Base-by-base conservation (phyloP, 2,329 filamentous ascomycete genomes). In the Fusarium sp. region DNA sequence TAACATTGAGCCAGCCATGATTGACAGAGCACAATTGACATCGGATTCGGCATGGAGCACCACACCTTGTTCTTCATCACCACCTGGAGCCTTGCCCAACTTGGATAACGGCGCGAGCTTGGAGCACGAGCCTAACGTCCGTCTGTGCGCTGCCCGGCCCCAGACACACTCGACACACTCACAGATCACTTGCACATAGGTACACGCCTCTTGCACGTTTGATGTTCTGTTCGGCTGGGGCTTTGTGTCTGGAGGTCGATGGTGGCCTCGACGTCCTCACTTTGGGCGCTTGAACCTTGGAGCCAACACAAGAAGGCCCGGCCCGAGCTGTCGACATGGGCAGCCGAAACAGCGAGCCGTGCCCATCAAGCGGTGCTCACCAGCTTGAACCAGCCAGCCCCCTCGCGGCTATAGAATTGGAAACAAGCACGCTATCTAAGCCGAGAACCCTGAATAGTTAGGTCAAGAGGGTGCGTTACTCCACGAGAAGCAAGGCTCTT, bases 221-320 rank as follows among this genome's bases (percentile, higher is more conserved):
- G 69, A 67, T 59, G 56, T 69, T 45, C 13, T 33, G 52, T 38
- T 62, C 62, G 62, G 62, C 50, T 70, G 70, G 77, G 69, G 63
- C 69, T 69, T 63, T 70, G 56, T 63, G 65, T 33, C 25, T 54
- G 58, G 62, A 50, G 40, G 56, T 63, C 47, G 57, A 63, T 67
- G 61, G 57, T 20, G 42, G 35, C 40, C 61, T 62, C 42, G 64
- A 61, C 38, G 59, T 56, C 40, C 64, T 64, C 60, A 56, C 29
- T 36, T 70, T 45, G 38, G 66, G 58, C 59, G 65, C 50, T 74
- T 70, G 57, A 68, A 63, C 67, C 63, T 38, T 27, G 22, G 35
- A n/a, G 56, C 58, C 62, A 70, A 75, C 59, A 75, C 59, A 72
- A 67, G 58, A 74, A 77, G 76, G 76, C 70, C 70, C 76, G 76